Evolutionary conservation across 768 basidiomycete species (phyloP), one percentile per base, ranked within the genome.

Genomic region (Zangia roseola): DNA sequence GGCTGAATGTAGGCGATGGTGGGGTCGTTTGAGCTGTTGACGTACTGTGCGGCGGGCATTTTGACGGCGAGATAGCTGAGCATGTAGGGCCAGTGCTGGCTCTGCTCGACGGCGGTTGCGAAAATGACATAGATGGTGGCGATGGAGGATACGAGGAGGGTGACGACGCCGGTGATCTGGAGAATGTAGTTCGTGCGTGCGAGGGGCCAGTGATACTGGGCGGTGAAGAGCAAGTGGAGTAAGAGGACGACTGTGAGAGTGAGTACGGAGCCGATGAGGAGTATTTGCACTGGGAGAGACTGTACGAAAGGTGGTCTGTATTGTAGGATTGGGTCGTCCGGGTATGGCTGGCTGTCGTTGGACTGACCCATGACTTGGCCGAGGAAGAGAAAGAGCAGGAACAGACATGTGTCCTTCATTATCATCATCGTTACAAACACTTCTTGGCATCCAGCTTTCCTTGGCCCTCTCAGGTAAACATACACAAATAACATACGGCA

Each of bases 201-300:
- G 34, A 99, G 84, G 1, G 93, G 91, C 80, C 88, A 91, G 68
- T 99, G 97, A 56, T 95, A 97, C 64, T 95, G 92, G 0, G 87
- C 88, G 5, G 97, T 97, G 72, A 99, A 97, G 50, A 93, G 67
- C 56, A 99, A 84, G 58, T 98, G 94, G 48, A 97, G 83, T 58
- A 97, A 76, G 36, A 99, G 84, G 17, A 95, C 86, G 38, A 79
- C 74, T 38, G 89, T 80, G 52, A 98, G 81, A 10, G 95, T 90
- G 53, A 95, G 72, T 6, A 91, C 82, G 53, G 97, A 80, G 39
- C 92, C 92, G 1, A 83, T 85, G 44, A 95, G 71, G 50, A 97
- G 78, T 43, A 97, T 82, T 62, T 99, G 97, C 0, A 95, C 80
- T 2, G 95, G 94, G 14, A 97, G 80, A 0, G 94, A 94, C 52